These are phyloP conservation scores for Lignosus rhinocerotis DNA, from an alignment of 1,284 basidiomycete species.

Conservation along the genomic window DNA sequence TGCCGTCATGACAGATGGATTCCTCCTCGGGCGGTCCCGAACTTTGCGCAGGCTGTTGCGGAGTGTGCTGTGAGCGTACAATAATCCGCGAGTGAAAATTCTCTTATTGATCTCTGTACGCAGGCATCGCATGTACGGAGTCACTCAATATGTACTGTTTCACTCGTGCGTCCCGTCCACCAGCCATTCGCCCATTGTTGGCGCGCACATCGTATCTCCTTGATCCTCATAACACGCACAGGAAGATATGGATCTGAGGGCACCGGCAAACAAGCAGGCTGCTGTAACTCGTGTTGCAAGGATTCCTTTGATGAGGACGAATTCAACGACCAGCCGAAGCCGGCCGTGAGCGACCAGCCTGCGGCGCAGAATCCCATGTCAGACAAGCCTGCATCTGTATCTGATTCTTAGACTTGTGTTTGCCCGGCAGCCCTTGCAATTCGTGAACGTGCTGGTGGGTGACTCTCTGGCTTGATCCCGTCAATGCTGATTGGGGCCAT, in stretches of 20 bases:
- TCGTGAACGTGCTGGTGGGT: neutral
- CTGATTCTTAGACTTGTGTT: no score
- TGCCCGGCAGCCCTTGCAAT: neutral
- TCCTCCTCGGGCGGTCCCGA: constrained; percentile 4
- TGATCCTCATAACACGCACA: constrained; percentile 1
- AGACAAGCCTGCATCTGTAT: constrained; percentile 7
- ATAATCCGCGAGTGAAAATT: neutral
- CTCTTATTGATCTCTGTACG: neutral
- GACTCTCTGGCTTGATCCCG: no score
- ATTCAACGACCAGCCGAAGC: constrained; percentile 5
- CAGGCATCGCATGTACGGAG: constrained; percentile 16
- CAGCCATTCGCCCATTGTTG: neutral
- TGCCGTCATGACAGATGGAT: no score
- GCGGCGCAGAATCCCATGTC: constrained; percentile 13
- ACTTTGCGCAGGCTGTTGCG: constrained; percentile 12
- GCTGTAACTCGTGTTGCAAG: constrained; percentile 21
- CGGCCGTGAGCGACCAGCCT: constrained; percentile 8
- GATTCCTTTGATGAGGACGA: constrained; percentile 26
- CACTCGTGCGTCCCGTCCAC: constrained; percentile 3
- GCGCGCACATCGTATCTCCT: neutral
- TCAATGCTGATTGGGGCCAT: no score
- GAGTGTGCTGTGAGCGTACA: constrained; percentile 20
- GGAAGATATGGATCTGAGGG: constrained; percentile 9
- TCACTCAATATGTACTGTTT: constrained; percentile 14
- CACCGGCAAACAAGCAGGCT: constrained; percentile 13